phyloP scores from a whole-genome alignment of 768 basidiomycete species.

The Pleurotus platypus region DNA sequence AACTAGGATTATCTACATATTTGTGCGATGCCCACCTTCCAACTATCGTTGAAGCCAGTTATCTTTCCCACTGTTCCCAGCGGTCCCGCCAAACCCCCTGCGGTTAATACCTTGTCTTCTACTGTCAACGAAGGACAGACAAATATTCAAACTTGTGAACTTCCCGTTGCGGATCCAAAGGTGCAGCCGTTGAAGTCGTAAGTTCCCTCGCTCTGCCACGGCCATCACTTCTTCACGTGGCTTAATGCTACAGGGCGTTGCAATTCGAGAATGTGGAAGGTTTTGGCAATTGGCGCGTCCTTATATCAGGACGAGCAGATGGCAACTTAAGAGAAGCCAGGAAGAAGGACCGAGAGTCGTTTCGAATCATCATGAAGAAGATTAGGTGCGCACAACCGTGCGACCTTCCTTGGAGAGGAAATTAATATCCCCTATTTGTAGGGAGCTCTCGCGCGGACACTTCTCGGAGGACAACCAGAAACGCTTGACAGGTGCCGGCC shows the following conservation, averaged over 20 bases:
- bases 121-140: too few species aligned
- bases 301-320: conserved; percentile 50
- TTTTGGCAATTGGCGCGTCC: conserved; percentile 63
- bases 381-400: conserved; percentile 49
- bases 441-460: conserved; percentile 66
- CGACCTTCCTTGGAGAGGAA: not conserved
- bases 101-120: too few species aligned
- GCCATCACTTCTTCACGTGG: not conserved
- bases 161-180: conserved; percentile 33
- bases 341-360: conserved; percentile 40
- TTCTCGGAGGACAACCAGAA: conserved; percentile 72
- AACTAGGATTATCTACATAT: too few species aligned
- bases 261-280: conserved; percentile 57
- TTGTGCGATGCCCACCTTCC: too few species aligned
- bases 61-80: too few species aligned
- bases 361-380: conserved; percentile 60
- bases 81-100: too few species aligned
- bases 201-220: conserved; percentile 9
- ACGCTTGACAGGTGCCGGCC: conserved; percentile 38
- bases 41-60: too few species aligned
- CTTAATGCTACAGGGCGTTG: conserved; percentile 35
- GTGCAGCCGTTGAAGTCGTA: conserved; percentile 56
- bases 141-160: too few species aligned
- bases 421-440: conserved; percentile 16
- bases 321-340: conserved; percentile 44